These are phyloP conservation scores for Suillus tomentosus DNA, from an alignment of 768 basidiomycete species.

Conservation along the genomic window DNA sequence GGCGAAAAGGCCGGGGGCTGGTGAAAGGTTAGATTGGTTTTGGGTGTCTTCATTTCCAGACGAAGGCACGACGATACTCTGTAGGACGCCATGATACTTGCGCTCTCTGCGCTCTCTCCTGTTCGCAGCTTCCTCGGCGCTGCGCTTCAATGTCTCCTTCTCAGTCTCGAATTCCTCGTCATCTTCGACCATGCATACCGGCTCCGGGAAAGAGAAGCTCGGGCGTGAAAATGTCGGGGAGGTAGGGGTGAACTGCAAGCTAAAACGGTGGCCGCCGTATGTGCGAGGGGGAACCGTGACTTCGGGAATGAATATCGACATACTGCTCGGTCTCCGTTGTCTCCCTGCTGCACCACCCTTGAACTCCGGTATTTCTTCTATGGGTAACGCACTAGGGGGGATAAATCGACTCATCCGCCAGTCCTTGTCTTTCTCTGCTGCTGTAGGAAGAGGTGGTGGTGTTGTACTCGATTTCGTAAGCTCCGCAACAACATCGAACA, in stretches of 20 bases:
- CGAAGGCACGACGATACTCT: slow-evolving; percentile 14
- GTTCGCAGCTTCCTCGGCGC: slow-evolving; percentile 40
- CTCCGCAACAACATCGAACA: slow-evolving; percentile 78
- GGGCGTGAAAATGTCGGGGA: slow-evolving; percentile 43
- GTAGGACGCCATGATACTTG: slow-evolving; percentile 9
- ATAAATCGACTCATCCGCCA: slow-evolving; percentile 39
- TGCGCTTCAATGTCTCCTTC: slow-evolving; percentile 43
- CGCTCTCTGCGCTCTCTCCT: slow-evolving; percentile 34
- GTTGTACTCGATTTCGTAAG: slow-evolving; percentile 43
- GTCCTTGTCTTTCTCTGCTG: slow-evolving; percentile 9
- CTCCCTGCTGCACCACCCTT: slow-evolving; percentile 25
- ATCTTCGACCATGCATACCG: slow-evolving; percentile 31
- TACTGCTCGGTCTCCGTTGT: slow-evolving; percentile 30
- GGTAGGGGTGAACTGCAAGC: slow-evolving; percentile 68
- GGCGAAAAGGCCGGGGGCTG: slow-evolving; percentile 27
- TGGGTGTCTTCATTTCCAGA: not conserved
- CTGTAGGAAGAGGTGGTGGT: slow-evolving; percentile 24
- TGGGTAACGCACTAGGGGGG: slow-evolving; percentile 35
- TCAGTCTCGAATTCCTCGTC: slow-evolving; percentile 48
- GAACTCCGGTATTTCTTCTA: slow-evolving; percentile 17
- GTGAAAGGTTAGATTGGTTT: slow-evolving; percentile 10
- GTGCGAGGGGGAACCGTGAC: slow-evolving; percentile 32
- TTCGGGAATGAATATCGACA: slow-evolving; percentile 41
- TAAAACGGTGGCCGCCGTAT: slow-evolving; percentile 37
- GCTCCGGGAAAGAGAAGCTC: slow-evolving; percentile 14